A percentile compares a stretch with the other conserved stretches of the same genome.
Evolutionary conservation across 2,329 filamentous ascomycete genomes (phyloP).

Genomic region (Neofusicoccum laricinum): DNA sequence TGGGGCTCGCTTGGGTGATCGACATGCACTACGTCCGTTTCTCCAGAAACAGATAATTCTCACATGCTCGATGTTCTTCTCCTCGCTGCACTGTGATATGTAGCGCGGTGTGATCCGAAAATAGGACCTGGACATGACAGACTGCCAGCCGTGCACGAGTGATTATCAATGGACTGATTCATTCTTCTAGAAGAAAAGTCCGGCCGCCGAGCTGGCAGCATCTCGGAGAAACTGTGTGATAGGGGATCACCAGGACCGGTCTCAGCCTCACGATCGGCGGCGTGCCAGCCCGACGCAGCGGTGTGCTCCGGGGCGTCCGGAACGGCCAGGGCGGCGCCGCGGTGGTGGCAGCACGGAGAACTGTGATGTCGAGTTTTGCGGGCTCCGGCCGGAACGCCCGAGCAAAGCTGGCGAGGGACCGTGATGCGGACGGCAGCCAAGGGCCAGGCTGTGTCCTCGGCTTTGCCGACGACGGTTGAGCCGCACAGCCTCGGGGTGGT

Average conservation of each 20-base stretch:
- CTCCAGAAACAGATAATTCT: neutral
- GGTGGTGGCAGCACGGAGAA: neutral
- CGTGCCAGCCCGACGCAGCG: neutral
- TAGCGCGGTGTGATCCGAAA: neutral
- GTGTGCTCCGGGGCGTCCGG: neutral
- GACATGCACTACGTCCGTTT: neutral
- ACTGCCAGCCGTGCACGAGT: neutral
- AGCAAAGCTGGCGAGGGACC: too few species aligned
- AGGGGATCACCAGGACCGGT: neutral
- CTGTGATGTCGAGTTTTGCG: neutral
- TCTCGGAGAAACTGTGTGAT: neutral
- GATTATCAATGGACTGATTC: neutral
- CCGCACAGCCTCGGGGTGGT: neutral
- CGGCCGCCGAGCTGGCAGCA: neutral
- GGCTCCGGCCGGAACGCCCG: too few species aligned
- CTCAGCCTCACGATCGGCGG: slow-evolving; percentile 6
- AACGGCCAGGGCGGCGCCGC: neutral
- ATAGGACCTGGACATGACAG: neutral
- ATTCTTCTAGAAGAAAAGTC: neutral
- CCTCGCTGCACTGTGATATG: neutral
- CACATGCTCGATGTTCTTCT: neutral
- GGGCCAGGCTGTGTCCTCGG: neutral
- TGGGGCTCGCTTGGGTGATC: neutral
- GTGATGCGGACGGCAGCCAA: neutral
- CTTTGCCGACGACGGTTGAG: neutral